These are phyloP conservation scores for Leccinum ochraceum DNA, from an alignment of 768 basidiomycete genomes.

Conservation along the genomic window DNA sequence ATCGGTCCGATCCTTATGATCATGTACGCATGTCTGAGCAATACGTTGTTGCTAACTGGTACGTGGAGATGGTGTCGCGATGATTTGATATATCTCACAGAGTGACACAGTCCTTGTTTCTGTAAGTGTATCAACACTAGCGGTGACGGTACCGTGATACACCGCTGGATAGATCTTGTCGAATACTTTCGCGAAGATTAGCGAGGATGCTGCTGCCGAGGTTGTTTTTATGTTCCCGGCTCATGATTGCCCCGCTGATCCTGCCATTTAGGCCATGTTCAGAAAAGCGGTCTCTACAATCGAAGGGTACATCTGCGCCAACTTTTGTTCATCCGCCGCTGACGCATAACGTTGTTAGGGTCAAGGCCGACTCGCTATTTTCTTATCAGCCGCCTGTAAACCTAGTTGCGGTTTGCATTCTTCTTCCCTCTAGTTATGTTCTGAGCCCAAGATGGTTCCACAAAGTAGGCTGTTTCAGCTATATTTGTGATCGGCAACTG, in stretches of 20 bases:
- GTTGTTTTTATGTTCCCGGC: slow-evolving; percentile 37
- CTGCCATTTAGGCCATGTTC: slow-evolving; percentile 77
- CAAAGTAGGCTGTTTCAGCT: slow-evolving; percentile 56
- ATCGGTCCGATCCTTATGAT: slow-evolving; percentile 93
- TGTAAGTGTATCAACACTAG: slow-evolving; percentile 41
- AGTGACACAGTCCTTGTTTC: slow-evolving; percentile 69
- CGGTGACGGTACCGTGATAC: not conserved
- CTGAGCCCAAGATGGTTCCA: slow-evolving; percentile 97
- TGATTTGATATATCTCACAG: slow-evolving; percentile 6
- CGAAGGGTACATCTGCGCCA: slow-evolving; percentile 65
- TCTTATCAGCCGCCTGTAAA: slow-evolving; percentile 96
- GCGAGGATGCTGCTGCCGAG: slow-evolving; percentile 91
- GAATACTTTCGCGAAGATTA: slow-evolving; percentile 93
- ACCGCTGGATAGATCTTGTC: slow-evolving; percentile 72
- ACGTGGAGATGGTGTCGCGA: slow-evolving; percentile 22
- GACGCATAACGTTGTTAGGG: slow-evolving; percentile 41
- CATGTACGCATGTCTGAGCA: slow-evolving; percentile 88
- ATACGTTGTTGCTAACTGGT: slow-evolving; percentile 90
- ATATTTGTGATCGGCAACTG: slow-evolving; percentile 14
- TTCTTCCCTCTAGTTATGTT: slow-evolving; percentile 85
- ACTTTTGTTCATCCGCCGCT: slow-evolving; percentile 10
- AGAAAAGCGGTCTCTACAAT: slow-evolving; percentile 91
- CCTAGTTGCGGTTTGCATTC: slow-evolving; percentile 78
- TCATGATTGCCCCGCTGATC: not conserved
- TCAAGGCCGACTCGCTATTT: slow-evolving; percentile 89